Conservation (phyloP, 139 green algal genomes). For the Tetraselmis chui region DNA sequence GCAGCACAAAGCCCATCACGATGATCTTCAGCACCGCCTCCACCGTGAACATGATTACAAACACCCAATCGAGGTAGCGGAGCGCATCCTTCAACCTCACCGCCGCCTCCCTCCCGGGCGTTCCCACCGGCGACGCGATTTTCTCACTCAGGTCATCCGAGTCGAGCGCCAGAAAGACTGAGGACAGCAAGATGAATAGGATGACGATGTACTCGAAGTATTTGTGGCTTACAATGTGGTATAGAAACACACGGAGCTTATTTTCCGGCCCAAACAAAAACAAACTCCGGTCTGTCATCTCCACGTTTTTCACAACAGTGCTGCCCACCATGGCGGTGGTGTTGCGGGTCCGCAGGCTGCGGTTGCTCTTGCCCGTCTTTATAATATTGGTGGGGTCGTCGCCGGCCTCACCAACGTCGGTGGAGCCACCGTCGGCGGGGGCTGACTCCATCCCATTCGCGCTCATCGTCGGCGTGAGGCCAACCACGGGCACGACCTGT, state of each 20-base stretch:
- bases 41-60: constrained; percentile 43
- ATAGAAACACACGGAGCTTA: constrained; percentile 23
- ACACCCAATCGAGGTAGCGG: constrained; percentile 39
- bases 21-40: constrained; percentile 60
- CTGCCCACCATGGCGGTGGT: no score
- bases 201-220: constrained; percentile 52
- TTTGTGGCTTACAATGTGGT: constrained; percentile 22
- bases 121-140: no score
- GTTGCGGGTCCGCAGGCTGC: no score
- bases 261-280: constrained; percentile 29
- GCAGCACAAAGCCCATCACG: constrained; percentile 27
- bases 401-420: no score
- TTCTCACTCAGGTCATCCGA: no score
- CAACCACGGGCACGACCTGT: no score
- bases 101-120: no score
- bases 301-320: background rate
- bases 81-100: constrained; percentile 25
- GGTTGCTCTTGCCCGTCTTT: no score
- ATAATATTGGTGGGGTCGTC: no score
- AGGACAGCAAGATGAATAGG: constrained; percentile 45
- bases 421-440: no score
- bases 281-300: background rate
- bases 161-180: constrained; percentile 49
- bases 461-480: no score
- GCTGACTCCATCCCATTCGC: no score